Evolutionary conservation across 306 rosid species (phyloP), one percentile per base, ranked within the genome.

Genomic region (Rubus idaeus): DNA sequence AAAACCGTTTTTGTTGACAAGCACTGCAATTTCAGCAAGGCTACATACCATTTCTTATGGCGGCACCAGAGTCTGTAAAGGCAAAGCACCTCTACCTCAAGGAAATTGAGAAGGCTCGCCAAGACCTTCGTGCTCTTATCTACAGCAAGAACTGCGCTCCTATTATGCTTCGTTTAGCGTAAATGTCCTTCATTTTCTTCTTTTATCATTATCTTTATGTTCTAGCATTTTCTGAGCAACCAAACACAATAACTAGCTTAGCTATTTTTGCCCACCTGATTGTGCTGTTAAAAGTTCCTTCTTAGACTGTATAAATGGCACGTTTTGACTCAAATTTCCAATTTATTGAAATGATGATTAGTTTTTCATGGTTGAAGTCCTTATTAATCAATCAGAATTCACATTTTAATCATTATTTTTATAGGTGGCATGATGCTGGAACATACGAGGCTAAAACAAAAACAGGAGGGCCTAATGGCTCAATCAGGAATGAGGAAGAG

Each of bases 121-220:
- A 85, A 5, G 90, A 88, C 72, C 98, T 94, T 71, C 91, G 95
- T 0, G 90, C 89, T 75, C 91, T 94, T 40, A 94, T 91, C 80
- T 83, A 84, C 75, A 63, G 41, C 80, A 87, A 46, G 50, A 79
- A 72, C 46, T 92, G 96, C 13, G 97, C 98, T 66, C 93, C 98
- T 71, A 78, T 90, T 60, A 90, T 94, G 96, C 98, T 94, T 74
- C 96, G 95, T 62, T 77, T 94, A 78, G 98, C 97, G 97, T 94
- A 89, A 30, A 68, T 72, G 63, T 61, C 21, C 70, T 35, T 26
- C 20, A 17, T 17, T 61, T 30, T 30, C 35, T 26, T 26, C 1
- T 26, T 0, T 26, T 26, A 26, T 26, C 30, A 26, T 26, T 26
- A 26, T 0, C n/a, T n/a, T n/a, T n/a, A n/a, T 10, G 10, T 45